Conservation (phyloP, 495 filamentous ascomycete species). For the Rhizodiscina lignyota region DNA sequence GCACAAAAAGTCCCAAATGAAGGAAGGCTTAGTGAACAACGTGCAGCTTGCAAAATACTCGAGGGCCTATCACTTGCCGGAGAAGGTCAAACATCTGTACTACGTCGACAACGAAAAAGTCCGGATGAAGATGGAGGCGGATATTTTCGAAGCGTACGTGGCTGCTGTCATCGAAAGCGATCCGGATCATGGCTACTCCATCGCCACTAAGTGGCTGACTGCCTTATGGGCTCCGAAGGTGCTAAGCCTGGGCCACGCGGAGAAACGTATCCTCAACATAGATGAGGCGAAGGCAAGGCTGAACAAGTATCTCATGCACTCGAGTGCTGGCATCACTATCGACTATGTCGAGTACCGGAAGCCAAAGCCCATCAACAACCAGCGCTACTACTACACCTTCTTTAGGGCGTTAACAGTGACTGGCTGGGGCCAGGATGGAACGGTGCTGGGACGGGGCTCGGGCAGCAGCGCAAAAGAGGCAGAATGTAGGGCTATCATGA, state of each 20-base stretch:
- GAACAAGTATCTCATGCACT: too few relatives aligned
- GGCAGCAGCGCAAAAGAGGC: too few relatives aligned
- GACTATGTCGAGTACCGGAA: too few relatives aligned
- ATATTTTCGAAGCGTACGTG: constrained; percentile 78
- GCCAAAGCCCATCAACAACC: too few relatives aligned
- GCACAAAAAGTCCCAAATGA: neutral
- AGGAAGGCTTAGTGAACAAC: neutral
- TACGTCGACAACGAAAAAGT: neutral
- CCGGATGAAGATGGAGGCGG: constrained; percentile 22
- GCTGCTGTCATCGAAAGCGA: constrained; percentile 20
- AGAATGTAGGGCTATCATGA: too few relatives aligned
- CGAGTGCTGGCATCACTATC: too few relatives aligned
- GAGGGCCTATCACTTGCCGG: neutral
- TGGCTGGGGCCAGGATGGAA: neutral
- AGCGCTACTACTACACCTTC: too few relatives aligned
- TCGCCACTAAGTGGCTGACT: neutral
- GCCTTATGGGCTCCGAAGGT: neutral
- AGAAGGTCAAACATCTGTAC: neutral
- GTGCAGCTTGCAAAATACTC: neutral
- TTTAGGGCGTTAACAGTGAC: neutral
- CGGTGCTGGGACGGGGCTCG: neutral
- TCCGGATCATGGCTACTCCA: neutral
- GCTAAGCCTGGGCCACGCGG: neutral
- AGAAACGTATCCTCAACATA: neutral
- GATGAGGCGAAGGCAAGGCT: too few relatives aligned